phyloP scores from a whole-genome alignment of 352 stramenopile genomes.

The Phytopythium helicoides region DNA sequence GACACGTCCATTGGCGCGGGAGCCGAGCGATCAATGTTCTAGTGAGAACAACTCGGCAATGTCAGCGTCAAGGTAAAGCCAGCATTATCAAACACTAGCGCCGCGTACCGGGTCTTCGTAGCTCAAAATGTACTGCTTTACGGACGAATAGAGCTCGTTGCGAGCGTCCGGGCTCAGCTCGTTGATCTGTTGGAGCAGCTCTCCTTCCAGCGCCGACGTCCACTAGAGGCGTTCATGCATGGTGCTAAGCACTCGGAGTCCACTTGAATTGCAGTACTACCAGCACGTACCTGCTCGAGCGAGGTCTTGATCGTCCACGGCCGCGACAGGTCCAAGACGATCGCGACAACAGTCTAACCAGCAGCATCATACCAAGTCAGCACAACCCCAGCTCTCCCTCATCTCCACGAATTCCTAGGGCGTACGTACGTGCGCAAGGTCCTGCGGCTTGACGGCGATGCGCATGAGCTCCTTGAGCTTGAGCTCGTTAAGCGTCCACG shows the following conservation, averaged over 20 bases:
- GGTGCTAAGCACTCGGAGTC: too few relatives aligned
- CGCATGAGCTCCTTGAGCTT: conserved; percentile 62
- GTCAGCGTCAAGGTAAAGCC: too few relatives aligned
- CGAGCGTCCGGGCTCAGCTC: conserved; percentile 44
- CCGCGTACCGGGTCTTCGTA: conserved; percentile 74
- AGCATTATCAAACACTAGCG: too few relatives aligned
- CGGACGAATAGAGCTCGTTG: conserved; percentile 51
- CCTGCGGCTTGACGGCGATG: conserved; percentile 58
- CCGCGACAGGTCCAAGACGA: conserved; percentile 71
- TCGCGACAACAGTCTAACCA: conserved; percentile 53
- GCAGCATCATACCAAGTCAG: background rate
- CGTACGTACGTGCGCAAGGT: conserved; percentile 44
- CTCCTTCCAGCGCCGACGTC: conserved; percentile 67
- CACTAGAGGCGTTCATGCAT: conserved; percentile 32
- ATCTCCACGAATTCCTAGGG: background rate
- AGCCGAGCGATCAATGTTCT: conserved; percentile 59
- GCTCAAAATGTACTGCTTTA: conserved; percentile 71
- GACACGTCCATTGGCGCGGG: conserved; percentile 53
- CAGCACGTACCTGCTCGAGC: conserved; percentile 44
- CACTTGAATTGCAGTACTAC: background rate
- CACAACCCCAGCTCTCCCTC: conserved; percentile 1
- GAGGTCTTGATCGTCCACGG: conserved; percentile 83
- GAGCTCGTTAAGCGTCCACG: conserved; percentile 78
- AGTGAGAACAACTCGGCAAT: too few relatives aligned
- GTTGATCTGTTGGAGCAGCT: conserved; percentile 74